phyloP scores from a whole-genome alignment of 768 basidiomycete genomes.

The Psilocybe azurescens region DNA sequence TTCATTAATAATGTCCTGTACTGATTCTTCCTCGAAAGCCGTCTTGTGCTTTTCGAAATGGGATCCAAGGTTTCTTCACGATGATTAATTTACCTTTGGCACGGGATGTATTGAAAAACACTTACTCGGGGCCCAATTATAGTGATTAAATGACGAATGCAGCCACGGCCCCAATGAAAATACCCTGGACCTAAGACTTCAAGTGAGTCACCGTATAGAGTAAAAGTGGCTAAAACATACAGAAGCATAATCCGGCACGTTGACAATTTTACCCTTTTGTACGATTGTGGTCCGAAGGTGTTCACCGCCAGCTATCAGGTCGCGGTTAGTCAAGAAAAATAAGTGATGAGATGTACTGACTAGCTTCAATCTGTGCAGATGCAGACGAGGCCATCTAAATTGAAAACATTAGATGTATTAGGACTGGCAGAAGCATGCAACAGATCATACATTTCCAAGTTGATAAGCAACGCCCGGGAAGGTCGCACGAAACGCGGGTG shows the following conservation, averaged over 20 bases:
- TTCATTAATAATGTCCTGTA: conserved; percentile 40
- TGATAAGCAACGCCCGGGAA: conserved; percentile 90
- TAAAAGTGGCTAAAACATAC: conserved; percentile 26
- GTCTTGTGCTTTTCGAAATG: conserved; percentile 86
- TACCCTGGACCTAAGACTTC: conserved; percentile 70
- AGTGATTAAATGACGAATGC: conserved; percentile 79
- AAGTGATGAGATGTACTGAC: conserved; percentile 36
- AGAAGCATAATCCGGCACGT: conserved; percentile 69
- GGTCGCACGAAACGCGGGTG: conserved; percentile 87
- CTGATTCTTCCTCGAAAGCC: conserved; percentile 80
- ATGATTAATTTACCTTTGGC: background rate
- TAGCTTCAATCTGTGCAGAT: conserved; percentile 81
- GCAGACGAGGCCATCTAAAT: conserved; percentile 69
- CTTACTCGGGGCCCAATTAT: conserved; percentile 78
- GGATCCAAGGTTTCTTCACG: conserved; percentile 61
- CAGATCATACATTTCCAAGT: conserved; percentile 64
- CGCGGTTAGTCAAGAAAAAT: background rate
- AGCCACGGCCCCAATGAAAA: conserved; percentile 84
- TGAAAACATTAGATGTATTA: too few relatives aligned
- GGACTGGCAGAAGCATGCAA: background rate
- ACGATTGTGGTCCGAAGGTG: conserved; percentile 56
- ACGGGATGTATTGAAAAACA: background rate
- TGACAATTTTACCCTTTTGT: conserved; percentile 42
- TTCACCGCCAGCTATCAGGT: conserved; percentile 60
- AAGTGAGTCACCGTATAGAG: background rate